Conservation (phyloP, 225 moss, liverwort and hornwort genomes). For the Pleurozium schreberi region DNA sequence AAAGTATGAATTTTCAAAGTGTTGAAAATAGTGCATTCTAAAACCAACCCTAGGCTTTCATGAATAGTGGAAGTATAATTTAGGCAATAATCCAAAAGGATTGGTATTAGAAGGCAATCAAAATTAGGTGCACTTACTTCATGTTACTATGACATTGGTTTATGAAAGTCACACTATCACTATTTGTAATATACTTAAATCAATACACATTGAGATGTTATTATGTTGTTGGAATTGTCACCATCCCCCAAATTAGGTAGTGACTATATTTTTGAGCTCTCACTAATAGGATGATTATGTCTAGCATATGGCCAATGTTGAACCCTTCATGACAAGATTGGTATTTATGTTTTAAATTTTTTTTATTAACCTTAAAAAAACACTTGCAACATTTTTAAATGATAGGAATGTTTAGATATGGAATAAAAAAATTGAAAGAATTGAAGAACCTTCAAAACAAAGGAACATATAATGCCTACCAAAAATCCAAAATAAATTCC, state of each 20-base stretch:
- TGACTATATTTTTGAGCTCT: background rate
- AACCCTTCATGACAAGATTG: accelerated
- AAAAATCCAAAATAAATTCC: background rate
- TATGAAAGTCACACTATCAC: background rate
- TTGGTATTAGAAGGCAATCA: background rate
- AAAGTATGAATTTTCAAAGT: background rate
- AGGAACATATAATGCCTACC: accelerated
- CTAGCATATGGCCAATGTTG: background rate
- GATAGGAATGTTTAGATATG: background rate
- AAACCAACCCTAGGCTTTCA: background rate
- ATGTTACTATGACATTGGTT: background rate
- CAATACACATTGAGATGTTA: background rate
- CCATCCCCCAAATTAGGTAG: accelerated
- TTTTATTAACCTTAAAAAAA: too few species aligned
- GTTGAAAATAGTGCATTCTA: background rate
- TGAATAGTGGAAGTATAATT: background rate
- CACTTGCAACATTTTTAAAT: accelerated
- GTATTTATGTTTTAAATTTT: too few species aligned
- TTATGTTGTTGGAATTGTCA: accelerated
- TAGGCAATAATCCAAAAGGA: background rate
- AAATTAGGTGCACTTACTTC: background rate
- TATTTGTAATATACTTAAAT: too few species aligned
- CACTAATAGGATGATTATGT: background rate
- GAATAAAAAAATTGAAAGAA: background rate
- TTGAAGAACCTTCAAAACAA: background rate